Evolutionary conservation across 208 protist species (phyloP), one percentile per base, ranked within the genome.

Genomic region (Leishmania lainsoni): DNA sequence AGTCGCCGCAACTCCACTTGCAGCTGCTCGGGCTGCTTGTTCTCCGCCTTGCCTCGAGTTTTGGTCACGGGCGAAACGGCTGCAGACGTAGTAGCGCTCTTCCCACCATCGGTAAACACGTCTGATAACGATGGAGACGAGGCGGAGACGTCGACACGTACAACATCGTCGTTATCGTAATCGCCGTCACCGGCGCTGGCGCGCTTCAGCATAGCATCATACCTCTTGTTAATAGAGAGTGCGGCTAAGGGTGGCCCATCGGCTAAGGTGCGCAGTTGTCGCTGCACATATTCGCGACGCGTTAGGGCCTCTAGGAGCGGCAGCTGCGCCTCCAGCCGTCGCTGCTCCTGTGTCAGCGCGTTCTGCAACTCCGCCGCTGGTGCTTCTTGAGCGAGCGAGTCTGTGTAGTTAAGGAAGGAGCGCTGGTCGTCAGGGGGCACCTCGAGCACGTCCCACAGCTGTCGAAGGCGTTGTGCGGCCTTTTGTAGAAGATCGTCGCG

Each of bases 271-370:
- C 54, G 78, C 61, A 84, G 72, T 45, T 85, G 85, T n/a, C 65
- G 85, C 76, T 85, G 88, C 58, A 97, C 74, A 72, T 94, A 89
- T 80, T 97, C 89, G 63, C 92, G 88, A 49, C 90, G 85, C 17
- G 88, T 92, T n/a, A 95, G 85, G 3, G 89, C 72, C 78, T 95
- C 91, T n/a, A 97, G 81, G 32, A 97, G 72, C 1, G 93, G 93
- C 42, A 95, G 87, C 78, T 93, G 93, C 45, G 84, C 79, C 65
- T 94, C 90, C 9, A 93, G 79, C 9, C 91, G 88, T 8, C 65
- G 80, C 75, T 89, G 82, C 79, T 95, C 93, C 14, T 63, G 77
- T 48, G 75, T 59, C 12, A 88, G 56, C 69, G 78, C 80, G 39
- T 51, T 74, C 14, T 81, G 85, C 52, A 72, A 32, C n/a, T 45